Base-by-base conservation (phyloP, 805 yeast genomes). In the Blastobotrys americana region DNA sequence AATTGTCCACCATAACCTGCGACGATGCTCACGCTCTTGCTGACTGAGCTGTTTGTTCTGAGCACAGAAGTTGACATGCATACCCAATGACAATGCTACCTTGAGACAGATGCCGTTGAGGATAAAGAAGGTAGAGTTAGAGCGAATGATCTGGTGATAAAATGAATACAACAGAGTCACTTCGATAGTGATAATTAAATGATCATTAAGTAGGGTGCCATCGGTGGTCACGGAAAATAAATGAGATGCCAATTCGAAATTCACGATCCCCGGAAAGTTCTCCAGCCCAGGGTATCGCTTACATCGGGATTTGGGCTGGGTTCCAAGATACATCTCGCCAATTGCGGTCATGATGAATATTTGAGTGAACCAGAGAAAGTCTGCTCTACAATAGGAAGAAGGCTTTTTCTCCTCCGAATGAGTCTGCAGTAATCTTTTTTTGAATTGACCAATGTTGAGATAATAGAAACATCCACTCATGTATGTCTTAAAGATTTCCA, bases 1-100 rank as follows among this genome's bases (percentile, higher is more conserved):
- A 3, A 53, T 46, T 8, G 58, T 49, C 58, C 58, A 55, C 55
- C 55, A 55, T 8, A 55, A 39, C 10, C 58, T 28, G 4, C 58
- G 33, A 10, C 56, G 36, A 16, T 55, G 58, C 25, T 55, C 58
- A 22, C 48, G 41, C 23, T 53, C 55, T 3, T 41, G 35, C n/a
- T 34, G 23, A 1, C 39, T 15, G 3, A 46, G 16, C n/a, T 37
- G 25, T 5, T 43, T 47, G 34, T 44, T 48, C 5, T 36, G 42
- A 2, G 51, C 48, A 16, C 39, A 25, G 31, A 25, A 25, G 25
- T 54, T 55, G 2, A 39, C 54, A 43, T 55, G 55, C 22, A 55
- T 16, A 4, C 58, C 58, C 17, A 53, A 38, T 8, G 52, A 25
- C n/a, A 50, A 20, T 1, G 58, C 48, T 3, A 43, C 34, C 35